Percentiles rank a stretch among this genome's conserved stretches.
Conservation (phyloP, 306 rosid species). For the Albizia julibrissin region DNA sequence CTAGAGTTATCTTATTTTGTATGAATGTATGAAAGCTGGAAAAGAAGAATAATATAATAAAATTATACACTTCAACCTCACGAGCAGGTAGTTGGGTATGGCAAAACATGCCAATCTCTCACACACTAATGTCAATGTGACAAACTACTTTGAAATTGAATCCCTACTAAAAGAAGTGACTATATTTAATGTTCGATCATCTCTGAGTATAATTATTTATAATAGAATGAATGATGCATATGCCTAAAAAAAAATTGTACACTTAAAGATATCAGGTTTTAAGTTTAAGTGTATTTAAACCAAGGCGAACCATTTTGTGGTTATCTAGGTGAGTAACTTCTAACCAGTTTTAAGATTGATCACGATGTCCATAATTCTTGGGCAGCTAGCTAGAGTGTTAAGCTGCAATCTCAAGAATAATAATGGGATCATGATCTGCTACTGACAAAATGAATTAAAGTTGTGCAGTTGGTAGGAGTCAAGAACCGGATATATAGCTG, state of each 20-base stretch:
- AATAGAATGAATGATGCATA: too few species aligned
- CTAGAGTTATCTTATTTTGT: background rate
- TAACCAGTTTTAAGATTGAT: background rate
- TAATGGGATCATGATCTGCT: conserved; percentile 34
- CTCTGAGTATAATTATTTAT: too few species aligned
- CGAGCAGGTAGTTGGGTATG: background rate
- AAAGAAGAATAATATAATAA: background rate
- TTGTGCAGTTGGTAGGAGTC: conserved; percentile 50
- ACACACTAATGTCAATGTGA: too few species aligned
- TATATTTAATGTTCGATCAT: too few species aligned
- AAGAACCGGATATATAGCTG: conserved; percentile 43
- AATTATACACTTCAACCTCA: background rate
- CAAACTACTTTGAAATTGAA: too few species aligned
- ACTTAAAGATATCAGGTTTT: too few species aligned
- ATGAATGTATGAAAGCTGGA: background rate
- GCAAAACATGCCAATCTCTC: too few species aligned
- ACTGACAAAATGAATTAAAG: conserved; percentile 45
- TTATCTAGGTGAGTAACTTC: background rate
- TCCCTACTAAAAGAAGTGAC: accelerated
- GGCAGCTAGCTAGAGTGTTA: background rate
- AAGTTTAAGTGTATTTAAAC: too few species aligned
- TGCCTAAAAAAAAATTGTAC: too few species aligned
- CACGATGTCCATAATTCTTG: background rate
- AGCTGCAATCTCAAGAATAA: conserved; percentile 3
- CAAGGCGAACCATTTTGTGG: background rate